Evolutionary conservation across 1,139 yeast species (phyloP).

Genomic region (Pichia terricola): DNA sequence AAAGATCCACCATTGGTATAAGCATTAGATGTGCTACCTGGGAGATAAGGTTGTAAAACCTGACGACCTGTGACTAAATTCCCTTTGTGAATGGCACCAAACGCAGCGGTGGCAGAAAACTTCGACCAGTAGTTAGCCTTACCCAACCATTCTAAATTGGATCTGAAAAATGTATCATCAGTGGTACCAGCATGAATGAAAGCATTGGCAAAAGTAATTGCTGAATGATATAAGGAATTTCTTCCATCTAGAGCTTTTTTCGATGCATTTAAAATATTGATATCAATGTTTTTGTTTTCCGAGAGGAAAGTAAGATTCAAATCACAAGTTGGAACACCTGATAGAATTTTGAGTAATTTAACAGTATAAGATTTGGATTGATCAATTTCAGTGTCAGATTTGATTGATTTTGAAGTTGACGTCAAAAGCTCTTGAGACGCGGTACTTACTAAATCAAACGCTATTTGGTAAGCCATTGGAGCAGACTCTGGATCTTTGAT

Average conservation of each 20-base stretch:
- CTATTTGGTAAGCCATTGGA: conserved; percentile 80
- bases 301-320: conserved; percentile 79
- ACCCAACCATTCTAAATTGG: conserved; percentile 91
- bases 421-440: conserved; percentile 89
- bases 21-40: conserved; percentile 68
- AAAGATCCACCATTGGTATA: conserved; percentile 95
- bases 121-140: conserved; percentile 98
- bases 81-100: conserved; percentile 96
- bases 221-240: conserved; percentile 89
- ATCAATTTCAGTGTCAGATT: conserved; percentile 33
- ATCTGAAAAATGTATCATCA: conserved; percentile 84
- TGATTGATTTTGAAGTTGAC: conserved; percentile 40
- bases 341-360: conserved; percentile 58
- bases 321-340: conserved; percentile 94
- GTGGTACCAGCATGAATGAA: conserved; percentile 96
- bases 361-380: conserved; percentile 26
- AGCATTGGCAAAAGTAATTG: conserved; percentile 91
- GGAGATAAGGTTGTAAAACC: conserved; percentile 83
- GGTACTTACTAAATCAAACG: conserved; percentile 85
- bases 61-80: conserved; percentile 85
- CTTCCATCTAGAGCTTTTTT: conserved; percentile 82
- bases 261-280: conserved; percentile 70
- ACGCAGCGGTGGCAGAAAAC: conserved; percentile 94
- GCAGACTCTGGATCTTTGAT: conserved; percentile 32
- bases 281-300: conserved; percentile 82